Conservation (phyloP, 441 rosid species). For the Pelargonium australe region DNA sequence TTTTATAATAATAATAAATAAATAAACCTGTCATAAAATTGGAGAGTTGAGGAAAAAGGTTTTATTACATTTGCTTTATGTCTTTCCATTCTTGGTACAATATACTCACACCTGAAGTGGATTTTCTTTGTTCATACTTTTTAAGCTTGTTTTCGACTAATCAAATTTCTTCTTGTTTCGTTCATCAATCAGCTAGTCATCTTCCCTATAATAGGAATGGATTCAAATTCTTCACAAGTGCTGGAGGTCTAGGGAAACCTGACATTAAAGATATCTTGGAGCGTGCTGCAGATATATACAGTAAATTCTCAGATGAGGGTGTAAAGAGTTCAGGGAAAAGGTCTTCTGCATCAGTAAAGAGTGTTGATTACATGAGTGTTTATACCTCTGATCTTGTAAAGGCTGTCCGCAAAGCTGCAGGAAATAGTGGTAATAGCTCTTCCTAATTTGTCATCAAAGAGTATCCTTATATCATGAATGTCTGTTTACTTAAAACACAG, state of each 20-base stretch:
- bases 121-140: slow-evolving; percentile 7
- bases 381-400: slow-evolving; percentile 80
- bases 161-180: slow-evolving; percentile 21
- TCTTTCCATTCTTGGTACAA: neutral
- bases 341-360: slow-evolving; percentile 40
- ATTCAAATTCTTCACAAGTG: slow-evolving; percentile 84
- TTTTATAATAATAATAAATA: neutral
- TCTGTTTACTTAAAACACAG: neutral
- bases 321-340: slow-evolving; percentile 29
- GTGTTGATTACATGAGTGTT: slow-evolving; percentile 75
- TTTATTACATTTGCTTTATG: neutral
- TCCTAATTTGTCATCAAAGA: slow-evolving; percentile 13
- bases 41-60: slow-evolving; percentile 1
- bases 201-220: slow-evolving; percentile 98
- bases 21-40: neutral
- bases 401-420: slow-evolving; percentile 83
- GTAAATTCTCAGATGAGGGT: slow-evolving; percentile 41
- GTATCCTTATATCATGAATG: neutral
- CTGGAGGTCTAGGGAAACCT: slow-evolving; percentile 91
- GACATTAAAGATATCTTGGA: slow-evolving; percentile 86
- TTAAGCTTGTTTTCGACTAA: slow-evolving; percentile 17
- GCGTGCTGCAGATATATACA: slow-evolving; percentile 71
- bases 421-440: slow-evolving; percentile 57
- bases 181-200: slow-evolving; percentile 73
- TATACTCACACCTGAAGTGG: neutral